A percentile compares a stretch with the other conserved stretches of the same genome.
Conservation (phyloP, 257 asterid genomes). For the Jacaranda copaia region DNA sequence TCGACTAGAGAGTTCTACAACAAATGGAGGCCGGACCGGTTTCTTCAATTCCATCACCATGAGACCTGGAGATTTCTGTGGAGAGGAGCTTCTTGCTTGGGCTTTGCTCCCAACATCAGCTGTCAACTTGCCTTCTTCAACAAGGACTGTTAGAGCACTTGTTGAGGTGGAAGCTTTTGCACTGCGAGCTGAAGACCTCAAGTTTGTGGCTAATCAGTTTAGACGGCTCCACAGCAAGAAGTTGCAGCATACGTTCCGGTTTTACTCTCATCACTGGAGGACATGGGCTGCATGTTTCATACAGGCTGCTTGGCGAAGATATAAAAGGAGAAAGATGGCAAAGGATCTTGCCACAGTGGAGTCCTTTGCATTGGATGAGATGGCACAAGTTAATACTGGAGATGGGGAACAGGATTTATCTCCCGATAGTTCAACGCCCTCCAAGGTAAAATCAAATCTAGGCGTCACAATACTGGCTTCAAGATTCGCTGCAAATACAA, state of each 20-base stretch:
- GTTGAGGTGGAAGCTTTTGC: conserved; percentile 92
- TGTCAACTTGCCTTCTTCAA: conserved; percentile 78
- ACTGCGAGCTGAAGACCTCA: conserved; percentile 88
- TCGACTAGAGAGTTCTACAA: conserved; percentile 85
- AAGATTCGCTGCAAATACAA: conserved; percentile 86
- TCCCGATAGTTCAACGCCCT: conserved; percentile 37
- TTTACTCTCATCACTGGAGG: conserved; percentile 94
- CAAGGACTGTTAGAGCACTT: conserved; percentile 86
- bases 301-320: conserved; percentile 89
- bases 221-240: conserved; percentile 95
- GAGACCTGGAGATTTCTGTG: conserved; percentile 92
- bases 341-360: conserved; percentile 75
- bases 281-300: conserved; percentile 95
- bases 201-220: conserved; percentile 89
- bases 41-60: conserved; percentile 80
- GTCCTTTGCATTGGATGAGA: conserved; percentile 57
- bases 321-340: conserved; percentile 69
- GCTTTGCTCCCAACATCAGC: conserved; percentile 90
- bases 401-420: conserved; percentile 46
- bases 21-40: conserved; percentile 93
- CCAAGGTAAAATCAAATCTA: conserved; percentile 53
- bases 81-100: conserved; percentile 97
- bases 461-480: conserved; percentile 87
- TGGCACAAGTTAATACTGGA: conserved; percentile 37
- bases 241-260: conserved; percentile 91